Evolutionary conservation across 148 eudicot genomes (phyloP).

Genomic region (Dianthus caryophyllus): DNA sequence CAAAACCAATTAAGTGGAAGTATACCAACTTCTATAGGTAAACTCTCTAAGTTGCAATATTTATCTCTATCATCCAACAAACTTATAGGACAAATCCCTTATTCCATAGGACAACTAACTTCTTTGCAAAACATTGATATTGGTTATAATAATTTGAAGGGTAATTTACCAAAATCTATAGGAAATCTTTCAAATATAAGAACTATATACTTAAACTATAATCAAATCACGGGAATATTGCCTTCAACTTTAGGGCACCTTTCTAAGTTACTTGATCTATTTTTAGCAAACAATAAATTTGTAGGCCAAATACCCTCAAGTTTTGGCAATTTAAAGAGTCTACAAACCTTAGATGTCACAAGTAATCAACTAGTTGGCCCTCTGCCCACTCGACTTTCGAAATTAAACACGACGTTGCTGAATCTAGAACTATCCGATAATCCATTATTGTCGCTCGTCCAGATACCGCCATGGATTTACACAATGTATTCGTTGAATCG

Average conservation of each 20-base stretch:
- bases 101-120: conserved; percentile 38
- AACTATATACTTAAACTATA: conserved; percentile 47
- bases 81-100: conserved; percentile 50
- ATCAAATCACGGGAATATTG: conserved; percentile 43
- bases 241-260: conserved; percentile 57
- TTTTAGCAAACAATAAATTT: conserved; percentile 44
- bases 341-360: conserved; percentile 49
- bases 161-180: conserved; percentile 42
- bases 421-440: conserved; percentile 48
- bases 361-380: conserved; percentile 44
- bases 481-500: conserved; percentile 27
- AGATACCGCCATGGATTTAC: conserved; percentile 40
- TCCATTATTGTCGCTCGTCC: conserved; percentile 41
- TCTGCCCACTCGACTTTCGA: conserved; percentile 45
- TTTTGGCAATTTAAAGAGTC: conserved; percentile 41
- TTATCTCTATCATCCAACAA: conserved; percentile 43
- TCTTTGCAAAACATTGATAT: conserved; percentile 40
- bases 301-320: conserved; percentile 56
- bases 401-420: conserved; percentile 30
- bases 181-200: conserved; percentile 41
- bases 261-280: conserved; percentile 33
- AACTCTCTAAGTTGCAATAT: conserved; percentile 31
- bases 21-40: conserved; percentile 55
- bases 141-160: conserved; percentile 38
- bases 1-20: conserved; percentile 35